These are phyloP conservation scores for Volutella citrinella DNA, from an alignment of 2,329 filamentous ascomycete genomes.

Conservation along the genomic window DNA sequence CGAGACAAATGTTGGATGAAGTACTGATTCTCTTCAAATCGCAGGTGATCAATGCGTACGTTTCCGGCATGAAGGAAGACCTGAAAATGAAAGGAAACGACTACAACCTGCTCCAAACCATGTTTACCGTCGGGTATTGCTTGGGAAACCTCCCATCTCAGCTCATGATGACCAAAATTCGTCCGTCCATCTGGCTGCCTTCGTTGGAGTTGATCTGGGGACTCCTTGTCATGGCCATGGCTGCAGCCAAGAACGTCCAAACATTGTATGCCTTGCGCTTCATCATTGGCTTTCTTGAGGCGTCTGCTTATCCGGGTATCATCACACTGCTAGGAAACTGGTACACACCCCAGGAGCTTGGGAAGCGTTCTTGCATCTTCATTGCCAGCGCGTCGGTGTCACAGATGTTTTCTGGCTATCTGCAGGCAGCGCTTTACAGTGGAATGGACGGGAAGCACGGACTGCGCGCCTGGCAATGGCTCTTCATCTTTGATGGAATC, in stretches of 20 bases:
- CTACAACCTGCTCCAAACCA: conserved; percentile 47
- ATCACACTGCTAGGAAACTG: conserved; percentile 37
- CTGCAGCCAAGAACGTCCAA: conserved; percentile 32
- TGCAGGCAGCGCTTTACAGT: conserved; percentile 1
- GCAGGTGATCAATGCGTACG: conserved; percentile 34
- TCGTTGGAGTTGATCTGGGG: conserved; percentile 29
- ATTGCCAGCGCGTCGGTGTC: conserved; percentile 35
- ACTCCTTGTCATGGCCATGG: conserved; percentile 32
- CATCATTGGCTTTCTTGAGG: conserved; percentile 35
- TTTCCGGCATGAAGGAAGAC: conserved; percentile 47
- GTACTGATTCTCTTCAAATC: neutral
- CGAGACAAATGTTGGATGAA: neutral
- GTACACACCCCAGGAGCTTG: conserved; percentile 39
- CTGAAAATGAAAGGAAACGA: conserved; percentile 49
- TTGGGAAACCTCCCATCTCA: conserved; percentile 39
- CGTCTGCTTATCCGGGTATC: conserved; percentile 33
- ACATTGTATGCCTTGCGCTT: conserved; percentile 37
- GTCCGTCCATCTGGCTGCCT: conserved; percentile 36
- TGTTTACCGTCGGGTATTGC: conserved; percentile 58
- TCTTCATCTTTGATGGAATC: neutral
- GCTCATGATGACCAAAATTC: conserved; percentile 35
- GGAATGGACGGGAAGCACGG: too few relatives aligned
- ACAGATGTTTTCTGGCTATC: conserved; percentile 35
- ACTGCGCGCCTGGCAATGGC: too few relatives aligned
- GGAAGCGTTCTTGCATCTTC: conserved; percentile 39